A percentile compares a stretch with the other conserved stretches of the same genome.
Evolutionary conservation across 306 rosid genomes (phyloP).

Genomic region (Malus sieversii): DNA sequence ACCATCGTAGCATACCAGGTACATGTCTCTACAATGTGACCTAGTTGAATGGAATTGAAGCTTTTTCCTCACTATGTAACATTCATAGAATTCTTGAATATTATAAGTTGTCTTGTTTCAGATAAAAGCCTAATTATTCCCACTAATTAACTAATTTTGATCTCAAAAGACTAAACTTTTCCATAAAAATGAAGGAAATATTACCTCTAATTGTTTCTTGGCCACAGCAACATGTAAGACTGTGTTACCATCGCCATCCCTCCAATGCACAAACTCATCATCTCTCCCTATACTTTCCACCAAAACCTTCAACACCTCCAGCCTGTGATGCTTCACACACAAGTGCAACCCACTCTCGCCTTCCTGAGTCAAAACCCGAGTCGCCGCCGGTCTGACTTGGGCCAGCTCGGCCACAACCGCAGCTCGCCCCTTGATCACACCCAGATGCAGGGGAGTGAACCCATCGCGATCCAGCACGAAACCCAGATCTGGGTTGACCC

Average conservation of each 20-base stretch:
- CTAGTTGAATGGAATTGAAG: not conserved
- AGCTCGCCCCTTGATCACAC: slow-evolving; percentile 21
- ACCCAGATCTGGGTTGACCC: slow-evolving; percentile 17
- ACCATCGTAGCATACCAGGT: not conserved
- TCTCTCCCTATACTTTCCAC: slow-evolving; percentile 9
- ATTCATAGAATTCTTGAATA: not conserved
- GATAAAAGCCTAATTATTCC: not conserved
- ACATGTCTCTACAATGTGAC: not conserved
- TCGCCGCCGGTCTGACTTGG: slow-evolving; percentile 13
- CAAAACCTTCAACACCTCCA: slow-evolving; percentile 22
- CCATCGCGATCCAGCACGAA: slow-evolving; percentile 17
- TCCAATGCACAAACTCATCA: slow-evolving; percentile 19
- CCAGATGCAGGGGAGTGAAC: slow-evolving; percentile 27
- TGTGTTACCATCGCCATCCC: slow-evolving; percentile 20
- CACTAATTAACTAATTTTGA: not conserved
- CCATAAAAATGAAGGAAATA: not conserved
- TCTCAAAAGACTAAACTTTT: not conserved
- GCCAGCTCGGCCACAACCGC: slow-evolving; percentile 18
- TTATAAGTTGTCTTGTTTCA: not conserved
- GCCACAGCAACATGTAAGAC: slow-evolving; percentile 22
- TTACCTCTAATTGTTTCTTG: slow-evolving; percentile 22
- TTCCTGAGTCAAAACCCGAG: slow-evolving; percentile 2
- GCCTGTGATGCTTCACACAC: slow-evolving; percentile 21
- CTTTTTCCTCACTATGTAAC: not conserved
- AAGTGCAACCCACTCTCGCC: slow-evolving; percentile 20